Conservation (phyloP, 2,329 filamentous ascomycete species). For the Cladosporium sp. region DNA sequence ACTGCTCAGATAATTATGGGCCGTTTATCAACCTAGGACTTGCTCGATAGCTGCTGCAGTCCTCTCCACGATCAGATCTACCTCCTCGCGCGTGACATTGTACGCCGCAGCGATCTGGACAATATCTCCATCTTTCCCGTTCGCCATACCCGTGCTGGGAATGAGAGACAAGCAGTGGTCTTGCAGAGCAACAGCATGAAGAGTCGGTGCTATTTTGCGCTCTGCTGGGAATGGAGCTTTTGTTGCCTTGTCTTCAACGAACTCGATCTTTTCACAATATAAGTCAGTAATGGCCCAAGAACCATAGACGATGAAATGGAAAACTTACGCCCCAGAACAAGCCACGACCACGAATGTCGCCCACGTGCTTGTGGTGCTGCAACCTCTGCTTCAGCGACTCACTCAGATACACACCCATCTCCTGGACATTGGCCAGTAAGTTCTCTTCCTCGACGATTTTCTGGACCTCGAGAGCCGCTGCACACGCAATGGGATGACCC, state of each 20-base stretch:
- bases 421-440: slow-evolving; percentile 52
- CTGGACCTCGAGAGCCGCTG: slow-evolving; percentile 59
- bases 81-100: slow-evolving; percentile 53
- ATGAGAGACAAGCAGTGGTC: slow-evolving; percentile 50
- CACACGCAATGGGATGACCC: slow-evolving; percentile 52
- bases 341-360: slow-evolving; percentile 56
- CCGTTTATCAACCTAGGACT: slow-evolving; percentile 26
- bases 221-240: slow-evolving; percentile 49
- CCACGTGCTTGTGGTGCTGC: slow-evolving; percentile 46
- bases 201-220: slow-evolving; percentile 39
- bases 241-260: slow-evolving; percentile 49
- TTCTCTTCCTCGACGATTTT: slow-evolving; percentile 51
- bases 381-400: slow-evolving; percentile 39
- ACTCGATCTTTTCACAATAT: slow-evolving; percentile 42
- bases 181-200: slow-evolving; percentile 39
- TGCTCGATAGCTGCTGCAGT: slow-evolving; percentile 49
- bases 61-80: slow-evolving; percentile 51
- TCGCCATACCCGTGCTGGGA: slow-evolving; percentile 56
- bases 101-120: slow-evolving; percentile 64
- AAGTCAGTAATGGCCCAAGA: neutral
- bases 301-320: neutral
- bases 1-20: too few relatives aligned
- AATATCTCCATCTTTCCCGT: slow-evolving; percentile 58
- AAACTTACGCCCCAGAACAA: slow-evolving; percentile 45
- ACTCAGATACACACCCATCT: slow-evolving; percentile 49